Percentiles rank a stretch among this genome's conserved stretches.
Conservation (phyloP, 108 stramenopile genomes). For the Cyclotella choctawhatcheeana region DNA sequence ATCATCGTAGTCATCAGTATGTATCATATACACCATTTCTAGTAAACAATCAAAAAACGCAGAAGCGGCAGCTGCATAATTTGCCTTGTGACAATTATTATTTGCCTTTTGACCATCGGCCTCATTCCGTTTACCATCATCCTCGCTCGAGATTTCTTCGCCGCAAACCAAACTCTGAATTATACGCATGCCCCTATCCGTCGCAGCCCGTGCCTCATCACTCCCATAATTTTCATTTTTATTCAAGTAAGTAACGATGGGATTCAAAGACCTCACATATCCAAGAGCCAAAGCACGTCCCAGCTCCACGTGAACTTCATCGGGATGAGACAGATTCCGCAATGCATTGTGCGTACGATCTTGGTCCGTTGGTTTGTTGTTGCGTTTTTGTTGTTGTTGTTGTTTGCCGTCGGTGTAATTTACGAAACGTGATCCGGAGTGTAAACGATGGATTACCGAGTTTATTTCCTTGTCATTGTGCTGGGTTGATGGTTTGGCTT, state of each 20-base stretch:
- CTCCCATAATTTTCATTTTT: too few relatives aligned
- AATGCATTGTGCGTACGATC: not conserved
- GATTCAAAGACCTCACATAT: slow-evolving; percentile 22
- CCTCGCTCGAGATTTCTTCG: not conserved
- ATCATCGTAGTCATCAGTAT: not conserved
- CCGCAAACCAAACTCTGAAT: slow-evolving; percentile 31
- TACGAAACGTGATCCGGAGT: slow-evolving; percentile 2
- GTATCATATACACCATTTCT: not conserved
- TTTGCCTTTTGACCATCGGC: not conserved
- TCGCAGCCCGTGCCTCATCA: slow-evolving; percentile 2
- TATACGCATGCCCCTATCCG: slow-evolving; percentile 19
- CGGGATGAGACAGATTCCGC: slow-evolving; percentile 31
- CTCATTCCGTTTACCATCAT: not conserved
- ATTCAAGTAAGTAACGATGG: not conserved
- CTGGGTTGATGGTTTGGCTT: too few relatives aligned
- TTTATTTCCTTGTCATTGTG: not conserved
- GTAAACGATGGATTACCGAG: not conserved
- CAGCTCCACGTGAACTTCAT: slow-evolving; percentile 39
- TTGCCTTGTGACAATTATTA: not conserved
- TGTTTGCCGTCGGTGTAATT: not conserved
- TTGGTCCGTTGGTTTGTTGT: not conserved
- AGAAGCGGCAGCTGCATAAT: slow-evolving; percentile 33
- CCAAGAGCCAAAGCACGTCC: slow-evolving; percentile 34
- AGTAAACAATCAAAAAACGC: slow-evolving; percentile 31
- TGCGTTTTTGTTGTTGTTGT: not conserved